These are phyloP conservation scores for Trichosporon ovoides DNA, from an alignment of 1,284 basidiomycete species.

Conservation along the genomic window DNA sequence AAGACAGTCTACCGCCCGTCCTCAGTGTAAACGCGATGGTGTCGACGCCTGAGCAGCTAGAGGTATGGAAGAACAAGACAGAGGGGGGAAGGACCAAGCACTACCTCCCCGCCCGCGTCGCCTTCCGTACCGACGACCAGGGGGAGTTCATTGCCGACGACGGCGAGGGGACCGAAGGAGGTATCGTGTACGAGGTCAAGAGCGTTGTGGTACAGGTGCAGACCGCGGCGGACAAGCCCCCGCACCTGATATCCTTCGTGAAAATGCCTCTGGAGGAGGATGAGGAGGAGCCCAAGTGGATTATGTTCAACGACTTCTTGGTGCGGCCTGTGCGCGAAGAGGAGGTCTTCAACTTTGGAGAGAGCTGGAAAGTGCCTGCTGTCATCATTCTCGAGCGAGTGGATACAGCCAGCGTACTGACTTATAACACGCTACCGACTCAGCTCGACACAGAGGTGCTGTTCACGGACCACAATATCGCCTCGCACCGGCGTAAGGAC, in stretches of 20 bases:
- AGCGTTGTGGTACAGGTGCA: conserved; percentile 74
- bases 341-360: conserved; percentile 81
- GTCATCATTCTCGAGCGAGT: conserved; percentile 79
- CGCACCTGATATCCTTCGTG: conserved; percentile 85
- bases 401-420: conserved; percentile 58
- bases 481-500: conserved; percentile 69
- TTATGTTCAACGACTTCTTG: conserved; percentile 94
- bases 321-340: conserved; percentile 76
- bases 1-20: conserved; percentile 66
- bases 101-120: conserved; percentile 45
- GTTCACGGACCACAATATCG: conserved; percentile 78
- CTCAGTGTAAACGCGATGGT: conserved; percentile 82
- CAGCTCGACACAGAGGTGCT: conserved; percentile 69
- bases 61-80: conserved; percentile 66
- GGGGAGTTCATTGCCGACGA: conserved; percentile 57
- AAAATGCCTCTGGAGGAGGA: conserved; percentile 63
- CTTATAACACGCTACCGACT: conserved; percentile 63
- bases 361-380: conserved; percentile 91
- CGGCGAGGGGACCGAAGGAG: conserved; percentile 31
- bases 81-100: conserved; percentile 20
- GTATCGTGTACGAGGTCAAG: conserved; percentile 61
- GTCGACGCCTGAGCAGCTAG: conserved; percentile 67
- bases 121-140: conserved; percentile 30
- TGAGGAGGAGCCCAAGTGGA: conserved; percentile 63
- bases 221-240: conserved; percentile 61